Evolutionary conservation across 2,329 filamentous ascomycete species (phyloP).

Genomic region (Juglanconis oblonga): DNA sequence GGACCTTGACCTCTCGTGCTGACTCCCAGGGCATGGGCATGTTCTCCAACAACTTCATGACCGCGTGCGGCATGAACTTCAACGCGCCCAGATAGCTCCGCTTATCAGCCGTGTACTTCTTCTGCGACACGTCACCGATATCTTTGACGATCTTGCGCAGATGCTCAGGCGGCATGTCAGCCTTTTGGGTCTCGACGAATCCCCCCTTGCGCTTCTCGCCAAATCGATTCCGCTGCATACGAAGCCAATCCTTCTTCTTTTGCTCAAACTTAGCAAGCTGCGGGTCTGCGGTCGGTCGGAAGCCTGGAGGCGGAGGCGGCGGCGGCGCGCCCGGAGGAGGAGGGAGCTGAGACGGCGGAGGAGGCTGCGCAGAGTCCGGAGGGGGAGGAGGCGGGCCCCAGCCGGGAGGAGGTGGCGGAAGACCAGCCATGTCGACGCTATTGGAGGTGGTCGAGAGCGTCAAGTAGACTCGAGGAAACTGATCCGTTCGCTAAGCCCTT

Average conservation of each 20-base stretch:
- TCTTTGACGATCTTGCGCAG: slow-evolving; percentile 97
- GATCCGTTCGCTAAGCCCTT: too few relatives aligned
- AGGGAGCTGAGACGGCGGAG: slow-evolving; percentile 53
- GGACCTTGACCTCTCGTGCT: slow-evolving; percentile 89
- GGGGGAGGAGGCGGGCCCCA: slow-evolving; percentile 50
- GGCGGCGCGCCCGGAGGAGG: slow-evolving; percentile 54
- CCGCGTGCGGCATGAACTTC: slow-evolving; percentile 99
- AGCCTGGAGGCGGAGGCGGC: slow-evolving; percentile 80
- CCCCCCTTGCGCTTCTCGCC: slow-evolving; percentile 96
- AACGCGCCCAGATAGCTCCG: slow-evolving; percentile 93
- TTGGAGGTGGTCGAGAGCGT: slow-evolving; percentile 1
- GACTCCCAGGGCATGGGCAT: slow-evolving; percentile 99
- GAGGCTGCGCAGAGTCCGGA: slow-evolving; percentile 54
- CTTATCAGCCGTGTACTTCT: slow-evolving; percentile 99
- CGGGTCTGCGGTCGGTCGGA: slow-evolving; percentile 75
- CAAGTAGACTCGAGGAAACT: slow-evolving; percentile 9
- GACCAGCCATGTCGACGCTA: slow-evolving; percentile 44
- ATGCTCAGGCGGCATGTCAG: slow-evolving; percentile 98
- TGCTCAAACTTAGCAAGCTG: slow-evolving; percentile 92
- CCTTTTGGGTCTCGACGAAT: slow-evolving; percentile 97
- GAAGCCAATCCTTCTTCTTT: slow-evolving; percentile 99
- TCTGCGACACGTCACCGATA: slow-evolving; percentile 98
- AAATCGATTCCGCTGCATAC: slow-evolving; percentile 85
- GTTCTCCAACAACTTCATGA: slow-evolving; percentile 94
- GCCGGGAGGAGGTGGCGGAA: slow-evolving; percentile 54